These are phyloP conservation scores for Annulohypoxylon maeteangense DNA, from an alignment of 495 filamentous ascomycete genomes.

Conservation along the genomic window DNA sequence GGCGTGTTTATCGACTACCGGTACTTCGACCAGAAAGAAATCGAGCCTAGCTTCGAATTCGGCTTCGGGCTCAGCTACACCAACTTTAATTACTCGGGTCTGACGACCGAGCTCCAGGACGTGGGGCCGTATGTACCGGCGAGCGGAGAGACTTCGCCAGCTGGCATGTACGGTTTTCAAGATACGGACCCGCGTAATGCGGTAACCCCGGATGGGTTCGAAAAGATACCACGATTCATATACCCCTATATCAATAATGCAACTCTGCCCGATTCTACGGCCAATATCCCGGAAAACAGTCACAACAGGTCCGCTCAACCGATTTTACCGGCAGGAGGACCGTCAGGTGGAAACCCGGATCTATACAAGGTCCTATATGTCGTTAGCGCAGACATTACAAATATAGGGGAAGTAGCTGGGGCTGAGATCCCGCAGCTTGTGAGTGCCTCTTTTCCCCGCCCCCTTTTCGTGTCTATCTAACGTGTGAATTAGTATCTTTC, in stretches of 20 bases:
- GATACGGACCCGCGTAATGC: slow-evolving; percentile 46
- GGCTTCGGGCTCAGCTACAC: slow-evolving; percentile 63
- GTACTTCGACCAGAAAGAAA: slow-evolving; percentile 58
- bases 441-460: slow-evolving; percentile 40
- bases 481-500: slow-evolving; percentile 69
- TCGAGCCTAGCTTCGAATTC: slow-evolving; percentile 61
- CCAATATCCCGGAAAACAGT: slow-evolving; percentile 68
- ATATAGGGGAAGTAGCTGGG: slow-evolving; percentile 62
- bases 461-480: slow-evolving; percentile 54
- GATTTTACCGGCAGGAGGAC: slow-evolving; percentile 71
- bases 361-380: slow-evolving; percentile 59
- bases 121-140: slow-evolving; percentile 33
- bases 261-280: slow-evolving; percentile 42
- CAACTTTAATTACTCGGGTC: slow-evolving; percentile 51
- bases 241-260: slow-evolving; percentile 52
- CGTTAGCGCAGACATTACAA: slow-evolving; percentile 60
- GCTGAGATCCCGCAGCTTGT: slow-evolving; percentile 70
- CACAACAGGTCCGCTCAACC: slow-evolving; percentile 74
- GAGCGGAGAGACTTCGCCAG: slow-evolving; percentile 42
- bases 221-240: slow-evolving; percentile 53
- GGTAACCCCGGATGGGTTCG: slow-evolving; percentile 50
- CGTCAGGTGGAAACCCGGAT: slow-evolving; percentile 80
- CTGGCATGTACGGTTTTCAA: slow-evolving; percentile 48
- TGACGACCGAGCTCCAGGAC: slow-evolving; percentile 34
- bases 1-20: slow-evolving; percentile 65